Conservation (phyloP, 2,329 filamentous ascomycete species). For the Neopestalotiopsis rosae region DNA sequence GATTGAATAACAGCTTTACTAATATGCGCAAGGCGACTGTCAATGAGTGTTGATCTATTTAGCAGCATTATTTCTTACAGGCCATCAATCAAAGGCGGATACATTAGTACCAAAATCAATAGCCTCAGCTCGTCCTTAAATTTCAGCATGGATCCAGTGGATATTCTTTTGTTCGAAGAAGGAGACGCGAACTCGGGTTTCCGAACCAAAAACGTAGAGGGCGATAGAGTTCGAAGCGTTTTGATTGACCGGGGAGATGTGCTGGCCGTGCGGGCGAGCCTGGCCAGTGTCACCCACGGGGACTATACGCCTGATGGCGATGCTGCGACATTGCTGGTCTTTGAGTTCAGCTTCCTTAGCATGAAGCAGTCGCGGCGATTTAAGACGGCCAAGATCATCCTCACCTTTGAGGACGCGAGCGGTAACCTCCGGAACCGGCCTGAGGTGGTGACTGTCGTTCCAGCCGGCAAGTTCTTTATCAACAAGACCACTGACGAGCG, state of each 20-base stretch:
- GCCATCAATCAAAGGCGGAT: too few relatives aligned
- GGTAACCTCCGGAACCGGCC: not conserved
- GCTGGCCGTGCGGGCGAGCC: not conserved
- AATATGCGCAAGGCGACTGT: too few relatives aligned
- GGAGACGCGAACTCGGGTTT: not conserved
- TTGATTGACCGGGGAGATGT: not conserved
- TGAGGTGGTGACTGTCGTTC: not conserved
- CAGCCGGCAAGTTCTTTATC: not conserved
- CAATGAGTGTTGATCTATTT: too few relatives aligned
- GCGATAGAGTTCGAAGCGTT: not conserved
- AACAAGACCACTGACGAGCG: not conserved
- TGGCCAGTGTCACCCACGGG: not conserved
- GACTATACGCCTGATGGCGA: not conserved
- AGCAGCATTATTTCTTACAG: too few relatives aligned
- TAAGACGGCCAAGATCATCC: not conserved
- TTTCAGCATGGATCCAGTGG: not conserved
- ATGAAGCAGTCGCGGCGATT: not conserved
- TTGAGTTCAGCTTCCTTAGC: not conserved
- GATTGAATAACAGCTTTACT: too few relatives aligned
- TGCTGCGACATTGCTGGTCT: not conserved
- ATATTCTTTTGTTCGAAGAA: not conserved
- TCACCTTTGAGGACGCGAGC: not conserved
- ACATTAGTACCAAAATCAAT: too few relatives aligned
- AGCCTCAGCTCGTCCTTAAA: not conserved
- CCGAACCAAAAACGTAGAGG: not conserved